phyloP scores from a whole-genome alignment of 768 basidiomycete genomes.

The Lentinula edodes region DNA sequence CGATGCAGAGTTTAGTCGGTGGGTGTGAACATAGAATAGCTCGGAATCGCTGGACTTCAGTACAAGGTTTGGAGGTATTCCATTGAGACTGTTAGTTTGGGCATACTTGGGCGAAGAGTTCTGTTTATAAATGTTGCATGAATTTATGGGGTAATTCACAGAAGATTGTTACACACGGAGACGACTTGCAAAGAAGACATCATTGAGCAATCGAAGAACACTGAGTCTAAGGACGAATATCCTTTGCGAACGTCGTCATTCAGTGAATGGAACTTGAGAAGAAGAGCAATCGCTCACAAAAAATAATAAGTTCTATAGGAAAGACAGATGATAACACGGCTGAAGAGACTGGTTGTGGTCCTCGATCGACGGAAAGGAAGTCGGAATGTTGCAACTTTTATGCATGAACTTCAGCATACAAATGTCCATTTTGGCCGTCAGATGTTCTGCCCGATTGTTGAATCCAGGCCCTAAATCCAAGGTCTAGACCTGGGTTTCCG shows the following conservation, averaged over 20 bases:
- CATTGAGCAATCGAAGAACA: neutral
- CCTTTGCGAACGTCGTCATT: neutral
- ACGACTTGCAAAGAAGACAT: neutral
- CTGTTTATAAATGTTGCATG: neutral
- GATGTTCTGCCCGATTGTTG: no score
- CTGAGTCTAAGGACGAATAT: neutral
- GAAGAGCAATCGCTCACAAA: neutral
- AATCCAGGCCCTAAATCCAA: neutral
- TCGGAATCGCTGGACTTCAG: constrained; percentile 54
- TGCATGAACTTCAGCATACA: neutral
- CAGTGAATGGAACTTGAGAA: neutral
- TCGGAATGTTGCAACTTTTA: no score
- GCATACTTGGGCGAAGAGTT: neutral
- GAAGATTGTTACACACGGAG: neutral
- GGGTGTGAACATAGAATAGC: constrained; percentile 54
- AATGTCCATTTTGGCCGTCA: neutral
- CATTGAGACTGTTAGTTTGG: neutral
- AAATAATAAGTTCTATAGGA: no score
- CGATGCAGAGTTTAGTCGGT: constrained; percentile 37
- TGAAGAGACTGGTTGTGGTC: no score
- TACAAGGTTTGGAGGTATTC: constrained; percentile 15
- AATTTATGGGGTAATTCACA: neutral
- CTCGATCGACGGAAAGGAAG: neutral
- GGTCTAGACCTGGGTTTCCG: neutral
- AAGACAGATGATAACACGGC: no score